A percentile compares a stretch with the other conserved stretches of the same genome.
Conservation (phyloP, 768 basidiomycete genomes). For the Gloeophyllum trabeum region DNA sequence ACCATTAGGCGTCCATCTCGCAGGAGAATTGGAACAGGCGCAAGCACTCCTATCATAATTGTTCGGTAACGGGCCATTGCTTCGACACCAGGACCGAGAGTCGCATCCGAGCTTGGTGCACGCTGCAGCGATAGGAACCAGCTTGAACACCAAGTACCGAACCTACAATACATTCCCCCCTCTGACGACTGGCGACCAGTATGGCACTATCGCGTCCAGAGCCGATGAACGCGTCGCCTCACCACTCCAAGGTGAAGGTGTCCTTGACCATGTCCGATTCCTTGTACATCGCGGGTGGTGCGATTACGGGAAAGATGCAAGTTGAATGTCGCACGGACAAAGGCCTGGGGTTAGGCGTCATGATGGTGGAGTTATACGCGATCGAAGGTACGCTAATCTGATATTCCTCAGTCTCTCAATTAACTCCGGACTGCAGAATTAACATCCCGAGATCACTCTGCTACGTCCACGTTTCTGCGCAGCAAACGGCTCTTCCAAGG, state of each 20-base stretch:
- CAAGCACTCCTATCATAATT: no score
- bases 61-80: no score
- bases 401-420: conserved; percentile 7
- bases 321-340: conserved; percentile 68
- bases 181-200: not conserved
- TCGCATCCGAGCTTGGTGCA: no score
- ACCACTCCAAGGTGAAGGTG: conserved; percentile 72
- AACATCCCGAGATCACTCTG: conserved; percentile 68
- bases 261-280: conserved; percentile 47
- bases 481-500: conserved; percentile 69
- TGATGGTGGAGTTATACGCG: conserved; percentile 71
- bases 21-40: no score
- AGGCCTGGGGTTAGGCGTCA: conserved; percentile 60
- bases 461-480: conserved; percentile 68
- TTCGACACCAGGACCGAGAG: no score
- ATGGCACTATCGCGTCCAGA: conserved; percentile 25
- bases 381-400: conserved; percentile 52
- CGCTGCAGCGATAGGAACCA: no score
- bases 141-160: no score
- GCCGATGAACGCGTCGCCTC: conserved; percentile 75
- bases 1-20: no score
- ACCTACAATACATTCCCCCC: no score
- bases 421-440: conserved; percentile 35
- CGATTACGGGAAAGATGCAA: conserved; percentile 67
- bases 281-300: conserved; percentile 53